Percentiles rank a stretch among this genome's conserved stretches.
Conservation (phyloP, 352 stramenopile genomes). For the Phytophthora niederhauseri region DNA sequence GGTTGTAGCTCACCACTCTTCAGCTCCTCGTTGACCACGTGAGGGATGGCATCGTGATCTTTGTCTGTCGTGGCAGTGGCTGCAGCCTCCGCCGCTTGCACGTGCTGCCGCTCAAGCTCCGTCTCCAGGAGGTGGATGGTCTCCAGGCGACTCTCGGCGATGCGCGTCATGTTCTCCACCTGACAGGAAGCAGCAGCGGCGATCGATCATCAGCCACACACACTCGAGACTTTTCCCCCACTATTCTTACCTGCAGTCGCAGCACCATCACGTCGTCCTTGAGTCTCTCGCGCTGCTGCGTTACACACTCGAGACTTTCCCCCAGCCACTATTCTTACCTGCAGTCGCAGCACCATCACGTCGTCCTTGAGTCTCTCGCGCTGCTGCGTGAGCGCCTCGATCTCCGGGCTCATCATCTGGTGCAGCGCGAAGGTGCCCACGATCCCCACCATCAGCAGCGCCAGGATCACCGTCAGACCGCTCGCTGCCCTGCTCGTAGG, state of each 20-base stretch:
- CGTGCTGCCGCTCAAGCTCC: constrained; percentile 66
- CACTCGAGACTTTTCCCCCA: background rate
- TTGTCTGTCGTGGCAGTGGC: constrained; percentile 27
- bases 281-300: constrained; percentile 60
- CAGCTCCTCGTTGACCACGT: constrained; percentile 15
- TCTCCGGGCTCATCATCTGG: constrained; percentile 80
- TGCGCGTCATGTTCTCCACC: constrained; percentile 71
- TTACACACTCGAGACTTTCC: background rate
- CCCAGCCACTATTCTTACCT: constrained; percentile 37
- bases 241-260: constrained; percentile 46
- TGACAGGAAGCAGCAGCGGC: constrained; percentile 21
- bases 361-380: constrained; percentile 60
- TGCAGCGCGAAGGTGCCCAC: constrained; percentile 75
- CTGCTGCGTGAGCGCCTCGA: constrained; percentile 67
- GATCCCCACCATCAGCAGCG: constrained; percentile 60
- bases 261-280: constrained; percentile 55
- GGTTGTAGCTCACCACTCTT: constrained; percentile 23
- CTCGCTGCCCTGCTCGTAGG: constrained; percentile 34
- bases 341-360: constrained; percentile 48
- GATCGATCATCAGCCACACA: constrained; percentile 8
- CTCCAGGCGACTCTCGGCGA: constrained; percentile 68
- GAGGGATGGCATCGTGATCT: constrained; percentile 6
- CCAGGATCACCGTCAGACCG: constrained; percentile 53
- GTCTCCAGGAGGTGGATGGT: constrained; percentile 79
- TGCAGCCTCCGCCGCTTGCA: constrained; percentile 48